Base-by-base conservation (phyloP, 2,329 filamentous ascomycete genomes). In the Akanthomyces uredinophilus region DNA sequence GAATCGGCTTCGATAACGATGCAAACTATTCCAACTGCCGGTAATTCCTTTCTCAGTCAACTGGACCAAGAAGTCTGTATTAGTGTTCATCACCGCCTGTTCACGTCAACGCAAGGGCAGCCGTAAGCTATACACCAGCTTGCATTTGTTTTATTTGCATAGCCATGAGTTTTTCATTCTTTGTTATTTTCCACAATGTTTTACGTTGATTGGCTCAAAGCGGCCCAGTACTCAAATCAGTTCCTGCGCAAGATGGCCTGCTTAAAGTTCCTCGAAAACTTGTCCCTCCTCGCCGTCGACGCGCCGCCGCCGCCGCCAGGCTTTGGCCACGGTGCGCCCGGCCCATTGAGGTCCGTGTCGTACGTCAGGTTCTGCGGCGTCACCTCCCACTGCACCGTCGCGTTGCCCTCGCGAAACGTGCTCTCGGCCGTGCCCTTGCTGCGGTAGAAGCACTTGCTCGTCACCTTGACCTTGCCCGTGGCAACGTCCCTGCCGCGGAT, bases 401-500 rank as follows among this genome's bases (percentile, higher is more conserved):
- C 32, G 14, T 58, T 58, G 16, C 55, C 55, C 22, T 50, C 43
- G 0, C 32, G 32, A 6, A 39, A 58, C 2, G 32, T 50, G 44
- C 44, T 50, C 11, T 24, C 44, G 2, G 55, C 14, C 7, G 55
- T 27, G 32, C 55, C 44, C 16, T 39, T 29, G 20, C 4, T 58
- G 29, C 44, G 13, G 29, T 58, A 41, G 16, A 27, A 6, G 43
- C 44, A 49, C 2, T 71, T 75, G 1, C 79, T 73, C 5, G 83
- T 74, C 59, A 85, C 73, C 50, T 84, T 75, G 1, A 75, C 64
- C 37, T 81, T 77, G 14, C 87, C 85, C 0, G 81, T 81, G 1
- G 83, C 75, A 50, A 87, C 74, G 60, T 85, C 79, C 62, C 77
- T 78, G 18, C 82, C 80, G 47, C 76, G 76, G 63, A 87, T 76